These are phyloP conservation scores for Nidula niveotomentosa DNA, from an alignment of 1,284 basidiomycete genomes.

Conservation along the genomic window DNA sequence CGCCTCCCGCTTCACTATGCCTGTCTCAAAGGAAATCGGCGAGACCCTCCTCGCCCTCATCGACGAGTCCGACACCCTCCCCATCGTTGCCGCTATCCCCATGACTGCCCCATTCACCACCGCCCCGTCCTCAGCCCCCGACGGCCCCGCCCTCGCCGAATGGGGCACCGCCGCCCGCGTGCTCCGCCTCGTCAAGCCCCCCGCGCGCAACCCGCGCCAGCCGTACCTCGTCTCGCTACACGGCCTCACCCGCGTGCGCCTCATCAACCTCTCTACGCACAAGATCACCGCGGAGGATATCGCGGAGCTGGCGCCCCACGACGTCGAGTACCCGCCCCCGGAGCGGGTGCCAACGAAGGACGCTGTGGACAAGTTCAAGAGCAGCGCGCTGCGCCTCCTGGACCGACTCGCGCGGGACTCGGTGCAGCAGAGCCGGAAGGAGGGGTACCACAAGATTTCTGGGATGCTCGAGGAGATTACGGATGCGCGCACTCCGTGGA, in stretches of 20 bases:
- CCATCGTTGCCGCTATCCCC: slow-evolving; percentile 67
- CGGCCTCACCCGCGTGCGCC: slow-evolving; percentile 57
- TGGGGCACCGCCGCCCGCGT: slow-evolving; percentile 57
- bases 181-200: slow-evolving; percentile 60
- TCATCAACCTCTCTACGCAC: slow-evolving; percentile 29
- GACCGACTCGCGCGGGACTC: slow-evolving; percentile 67
- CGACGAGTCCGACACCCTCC: slow-evolving; percentile 59
- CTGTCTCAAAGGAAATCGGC: slow-evolving; percentile 54
- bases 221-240: slow-evolving; percentile 66
- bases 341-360: slow-evolving; percentile 50
- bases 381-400: slow-evolving; percentile 60
- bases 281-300: slow-evolving; percentile 20
- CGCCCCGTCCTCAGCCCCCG: neutral
- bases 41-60: slow-evolving; percentile 60
- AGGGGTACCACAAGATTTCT: slow-evolving; percentile 64
- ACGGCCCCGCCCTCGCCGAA: slow-evolving; percentile 25
- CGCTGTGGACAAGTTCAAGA: slow-evolving; percentile 62
- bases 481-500: slow-evolving; percentile 59
- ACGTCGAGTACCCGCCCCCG: slow-evolving; percentile 50
- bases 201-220: slow-evolving; percentile 39
- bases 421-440: slow-evolving; percentile 51
- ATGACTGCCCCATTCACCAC: slow-evolving; percentile 26
- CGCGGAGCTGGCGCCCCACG: slow-evolving; percentile 35
- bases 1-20: slow-evolving; percentile 60
- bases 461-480: slow-evolving; percentile 65